These are phyloP conservation scores for Mortierella sp. DNA, from an alignment of 371 early-diverging fungal genomes.

Conservation along the genomic window DNA sequence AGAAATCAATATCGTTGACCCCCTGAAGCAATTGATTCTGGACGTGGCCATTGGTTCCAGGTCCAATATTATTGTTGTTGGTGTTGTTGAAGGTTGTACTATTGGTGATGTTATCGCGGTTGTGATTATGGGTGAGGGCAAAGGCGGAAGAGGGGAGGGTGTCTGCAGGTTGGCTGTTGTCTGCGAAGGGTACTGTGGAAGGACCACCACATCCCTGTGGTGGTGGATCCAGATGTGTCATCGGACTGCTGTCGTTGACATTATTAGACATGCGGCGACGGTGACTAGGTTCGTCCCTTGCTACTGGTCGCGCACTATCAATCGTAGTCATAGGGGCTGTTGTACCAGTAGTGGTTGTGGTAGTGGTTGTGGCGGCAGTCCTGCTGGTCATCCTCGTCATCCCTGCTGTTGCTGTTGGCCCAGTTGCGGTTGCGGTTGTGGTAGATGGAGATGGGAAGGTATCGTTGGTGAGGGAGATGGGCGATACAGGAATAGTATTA, in stretches of 20 bases:
- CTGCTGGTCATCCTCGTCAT: not conserved
- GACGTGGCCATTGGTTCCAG: not conserved
- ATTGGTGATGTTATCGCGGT: not conserved
- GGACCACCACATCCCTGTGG: not conserved
- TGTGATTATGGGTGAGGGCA: not conserved
- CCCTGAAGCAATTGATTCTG: conserved; percentile 34
- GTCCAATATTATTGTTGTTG: not conserved
- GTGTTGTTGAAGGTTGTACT: not conserved
- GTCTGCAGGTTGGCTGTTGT: not conserved
- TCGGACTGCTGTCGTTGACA: conserved; percentile 4
- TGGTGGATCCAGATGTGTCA: conserved; percentile 25
- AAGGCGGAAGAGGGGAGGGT: too few relatives aligned
- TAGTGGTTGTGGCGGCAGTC: not conserved
- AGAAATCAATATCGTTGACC: conserved; percentile 50
- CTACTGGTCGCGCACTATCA: not conserved
- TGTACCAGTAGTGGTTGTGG: not conserved
- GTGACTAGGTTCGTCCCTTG: not conserved
- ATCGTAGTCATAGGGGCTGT: not conserved
- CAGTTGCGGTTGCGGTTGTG: not conserved
- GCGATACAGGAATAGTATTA: not conserved
- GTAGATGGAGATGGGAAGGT: conserved; percentile 3
- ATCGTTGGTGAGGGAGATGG: not conserved
- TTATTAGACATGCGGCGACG: not conserved
- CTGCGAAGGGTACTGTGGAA: conserved; percentile 3
- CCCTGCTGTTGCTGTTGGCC: conserved; percentile 34